These are phyloP conservation scores for Entomortierella lignicola DNA, from an alignment of 192 early-diverging fungal genomes.

Conservation along the genomic window DNA sequence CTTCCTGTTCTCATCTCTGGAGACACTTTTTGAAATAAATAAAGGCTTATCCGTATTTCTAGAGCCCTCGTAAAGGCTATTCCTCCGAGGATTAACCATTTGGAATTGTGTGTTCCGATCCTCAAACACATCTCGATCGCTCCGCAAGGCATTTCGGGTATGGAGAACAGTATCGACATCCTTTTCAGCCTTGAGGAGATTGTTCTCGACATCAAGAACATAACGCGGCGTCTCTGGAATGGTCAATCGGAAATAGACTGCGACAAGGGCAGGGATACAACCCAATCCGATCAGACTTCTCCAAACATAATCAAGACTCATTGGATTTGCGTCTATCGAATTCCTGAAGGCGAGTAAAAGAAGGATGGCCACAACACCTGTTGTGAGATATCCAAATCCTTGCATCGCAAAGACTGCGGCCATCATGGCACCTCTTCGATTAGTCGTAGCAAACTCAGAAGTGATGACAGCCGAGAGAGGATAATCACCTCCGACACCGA, in stretches of 20 bases:
- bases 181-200: constrained; percentile 34
- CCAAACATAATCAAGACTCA: constrained; percentile 87
- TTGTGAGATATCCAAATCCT: constrained; percentile 83
- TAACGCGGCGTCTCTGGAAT: constrained; percentile 94
- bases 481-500: constrained; percentile 92
- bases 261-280: constrained; percentile 79
- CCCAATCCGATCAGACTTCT: constrained; percentile 83
- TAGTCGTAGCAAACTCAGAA: constrained; percentile 85
- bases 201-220: constrained; percentile 56
- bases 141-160: constrained; percentile 33
- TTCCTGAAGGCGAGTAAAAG: constrained; percentile 71
- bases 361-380: constrained; percentile 74
- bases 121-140: constrained; percentile 16
- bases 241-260: constrained; percentile 88
- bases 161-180: constrained; percentile 44
- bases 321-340: constrained; percentile 66
- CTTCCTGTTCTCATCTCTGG: neutral
- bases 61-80: neutral
- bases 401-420: constrained; percentile 89
- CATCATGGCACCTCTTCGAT: constrained; percentile 85
- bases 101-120: constrained; percentile 3
- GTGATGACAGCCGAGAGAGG: constrained; percentile 79
- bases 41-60: neutral
- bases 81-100: constrained; percentile 16
- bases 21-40: neutral